A percentile compares a stretch with the other conserved stretches of the same genome.
Evolutionary conservation across 257 asterid genomes (phyloP).

Genomic region (Linaria vulgaris): DNA sequence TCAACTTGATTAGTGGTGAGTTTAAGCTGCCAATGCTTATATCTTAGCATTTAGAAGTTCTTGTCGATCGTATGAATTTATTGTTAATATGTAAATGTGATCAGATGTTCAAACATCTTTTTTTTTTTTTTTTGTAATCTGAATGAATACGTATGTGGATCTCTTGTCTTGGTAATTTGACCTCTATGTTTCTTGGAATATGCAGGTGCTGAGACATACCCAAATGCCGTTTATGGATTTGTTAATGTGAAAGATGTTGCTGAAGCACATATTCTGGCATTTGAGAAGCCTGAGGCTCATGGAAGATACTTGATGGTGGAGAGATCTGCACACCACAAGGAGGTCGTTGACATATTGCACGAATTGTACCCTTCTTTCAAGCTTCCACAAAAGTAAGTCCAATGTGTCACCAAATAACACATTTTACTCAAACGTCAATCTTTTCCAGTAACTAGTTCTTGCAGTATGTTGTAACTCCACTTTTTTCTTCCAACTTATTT

Average conservation of each 20-base stretch:
- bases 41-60: not conserved
- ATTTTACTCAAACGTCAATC: too few species aligned
- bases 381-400: conserved; percentile 20
- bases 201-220: conserved; percentile 17
- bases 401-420: not conserved
- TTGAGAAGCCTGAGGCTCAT: conserved; percentile 35
- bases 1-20: conserved; percentile 28
- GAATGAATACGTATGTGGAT: too few species aligned
- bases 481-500: not conserved
- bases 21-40: not conserved
- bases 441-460: too few species aligned
- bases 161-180: too few species aligned
- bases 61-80: too few species aligned
- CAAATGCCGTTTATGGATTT: conserved; percentile 17
- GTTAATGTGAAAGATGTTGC: conserved; percentile 49
- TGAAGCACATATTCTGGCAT: conserved; percentile 33
- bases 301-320: conserved; percentile 35
- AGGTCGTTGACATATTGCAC: conserved; percentile 14
- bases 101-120: too few species aligned
- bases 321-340: conserved; percentile 20
- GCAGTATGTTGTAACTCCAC: not conserved
- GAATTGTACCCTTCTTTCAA: conserved; percentile 19
- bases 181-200: not conserved
- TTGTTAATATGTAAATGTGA: too few species aligned
- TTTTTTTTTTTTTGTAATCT: too few species aligned